These are phyloP conservation scores for Vigna nakashimae DNA, from an alignment of 306 rosid species.

Conservation along the genomic window DNA sequence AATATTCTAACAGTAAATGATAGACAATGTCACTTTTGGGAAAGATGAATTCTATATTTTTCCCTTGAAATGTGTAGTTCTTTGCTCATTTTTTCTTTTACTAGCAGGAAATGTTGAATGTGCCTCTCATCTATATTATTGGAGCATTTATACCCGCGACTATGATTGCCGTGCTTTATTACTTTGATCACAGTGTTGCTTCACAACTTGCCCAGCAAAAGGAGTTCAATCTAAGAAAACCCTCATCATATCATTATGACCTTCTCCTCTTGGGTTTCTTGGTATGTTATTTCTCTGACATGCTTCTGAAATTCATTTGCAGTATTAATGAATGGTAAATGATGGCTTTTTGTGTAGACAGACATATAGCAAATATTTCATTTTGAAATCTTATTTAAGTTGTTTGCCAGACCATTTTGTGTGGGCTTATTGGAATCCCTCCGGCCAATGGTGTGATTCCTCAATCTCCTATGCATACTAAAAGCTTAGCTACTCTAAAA, in stretches of 20 bases:
- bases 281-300: slow-evolving; percentile 50
- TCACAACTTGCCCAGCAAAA: slow-evolving; percentile 90
- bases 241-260: slow-evolving; percentile 85
- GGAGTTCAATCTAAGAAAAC: slow-evolving; percentile 87
- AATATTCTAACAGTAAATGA: neutral
- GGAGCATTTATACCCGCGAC: slow-evolving; percentile 95
- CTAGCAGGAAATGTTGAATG: slow-evolving; percentile 82
- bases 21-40: slow-evolving; percentile 1
- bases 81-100: slow-evolving; percentile 38
- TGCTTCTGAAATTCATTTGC: slow-evolving; percentile 19
- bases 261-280: slow-evolving; percentile 86
- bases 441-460: slow-evolving; percentile 91
- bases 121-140: slow-evolving; percentile 72
- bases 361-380: slow-evolving; percentile 8
- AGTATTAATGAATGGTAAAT: neutral
- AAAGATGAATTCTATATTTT: slow-evolving; percentile 20
- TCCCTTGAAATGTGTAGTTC: slow-evolving; percentile 4
- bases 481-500: slow-evolving; percentile 87
- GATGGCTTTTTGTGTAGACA: neutral
- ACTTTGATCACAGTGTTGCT: slow-evolving; percentile 92
- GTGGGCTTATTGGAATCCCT: slow-evolving; percentile 89
- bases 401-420: slow-evolving; percentile 64
- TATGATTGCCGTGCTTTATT: slow-evolving; percentile 85
- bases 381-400: slow-evolving; percentile 27
- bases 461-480: slow-evolving; percentile 95